These are phyloP conservation scores for Aegilops tauschii DNA, from an alignment of 176 grass and related monocot species.

Conservation along the genomic window DNA sequence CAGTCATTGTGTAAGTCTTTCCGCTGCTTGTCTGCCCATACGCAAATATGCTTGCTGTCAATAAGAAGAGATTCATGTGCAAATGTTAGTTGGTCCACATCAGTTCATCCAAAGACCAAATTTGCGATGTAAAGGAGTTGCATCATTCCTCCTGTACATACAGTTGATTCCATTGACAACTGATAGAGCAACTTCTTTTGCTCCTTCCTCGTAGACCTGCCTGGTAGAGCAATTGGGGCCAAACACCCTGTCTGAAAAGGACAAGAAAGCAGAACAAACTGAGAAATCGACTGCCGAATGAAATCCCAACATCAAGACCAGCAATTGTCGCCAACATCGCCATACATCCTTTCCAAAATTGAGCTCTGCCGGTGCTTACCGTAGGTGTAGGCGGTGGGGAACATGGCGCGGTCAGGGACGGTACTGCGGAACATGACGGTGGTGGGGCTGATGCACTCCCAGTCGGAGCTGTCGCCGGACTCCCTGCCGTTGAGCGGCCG, in stretches of 20 bases:
- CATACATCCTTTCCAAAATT: conserved; percentile 9
- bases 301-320: neutral
- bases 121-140: neutral
- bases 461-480: conserved; percentile 61
- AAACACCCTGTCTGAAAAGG: conserved; percentile 82
- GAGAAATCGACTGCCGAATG: neutral
- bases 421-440: conserved; percentile 79
- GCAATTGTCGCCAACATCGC: neutral
- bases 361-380: conserved; percentile 43
- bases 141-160: conserved; percentile 30
- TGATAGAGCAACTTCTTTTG: conserved; percentile 89
- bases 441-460: conserved; percentile 81
- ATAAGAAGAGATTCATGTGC: conserved; percentile 22
- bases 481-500: conserved; percentile 79
- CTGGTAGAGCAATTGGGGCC: conserved; percentile 54
- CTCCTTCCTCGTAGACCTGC: conserved; percentile 85
- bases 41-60: conserved; percentile 91
- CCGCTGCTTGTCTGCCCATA: conserved; percentile 99
- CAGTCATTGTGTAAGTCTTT: conserved; percentile 95
- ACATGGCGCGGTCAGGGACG: conserved; percentile 67
- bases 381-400: conserved; percentile 70
- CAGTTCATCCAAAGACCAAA: neutral
- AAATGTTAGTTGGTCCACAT: conserved; percentile 18
- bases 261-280: conserved; percentile 19
- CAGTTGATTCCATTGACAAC: conserved; percentile 92